These are phyloP conservation scores for Saccharomyces pastorianus DNA, from an alignment of 1,139 yeast genomes.

Conservation along the genomic window DNA sequence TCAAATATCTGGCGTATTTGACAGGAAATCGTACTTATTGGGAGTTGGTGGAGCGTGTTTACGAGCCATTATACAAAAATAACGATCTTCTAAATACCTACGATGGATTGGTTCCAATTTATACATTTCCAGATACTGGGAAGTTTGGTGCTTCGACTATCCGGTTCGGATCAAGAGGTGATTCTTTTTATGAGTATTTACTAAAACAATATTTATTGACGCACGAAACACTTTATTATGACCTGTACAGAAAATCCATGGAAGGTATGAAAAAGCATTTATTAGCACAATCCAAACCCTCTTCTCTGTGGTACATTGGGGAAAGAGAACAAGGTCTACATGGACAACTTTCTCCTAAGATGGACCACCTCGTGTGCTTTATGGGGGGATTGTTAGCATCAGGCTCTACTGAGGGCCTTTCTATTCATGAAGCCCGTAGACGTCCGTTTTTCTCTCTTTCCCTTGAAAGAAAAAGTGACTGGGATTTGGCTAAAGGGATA, in stretches of 20 bases:
- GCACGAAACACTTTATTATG: constrained; percentile 48
- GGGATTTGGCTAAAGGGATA: constrained; percentile 64
- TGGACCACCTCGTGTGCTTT: constrained; percentile 93
- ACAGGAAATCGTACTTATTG: constrained; percentile 78
- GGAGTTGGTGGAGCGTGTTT: constrained; percentile 67
- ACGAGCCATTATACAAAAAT: constrained; percentile 50
- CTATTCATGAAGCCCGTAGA: constrained; percentile 44
- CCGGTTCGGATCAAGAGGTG: constrained; percentile 85
- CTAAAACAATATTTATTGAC: constrained; percentile 84
- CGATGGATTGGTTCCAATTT: constrained; percentile 80
- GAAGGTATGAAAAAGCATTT: constrained; percentile 65
- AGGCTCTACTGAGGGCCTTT: constrained; percentile 77
- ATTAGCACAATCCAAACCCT: constrained; percentile 56
- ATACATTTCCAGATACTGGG: constrained; percentile 68
- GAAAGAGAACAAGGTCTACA: constrained; percentile 65
- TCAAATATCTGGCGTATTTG: constrained; percentile 70
- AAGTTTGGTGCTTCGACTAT: constrained; percentile 55
- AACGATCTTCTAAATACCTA: constrained; percentile 19
- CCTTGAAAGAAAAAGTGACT: constrained; percentile 44
- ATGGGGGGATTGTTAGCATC: constrained; percentile 84
- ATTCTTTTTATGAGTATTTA: constrained; percentile 84
- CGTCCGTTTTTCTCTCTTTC: constrained; percentile 24
- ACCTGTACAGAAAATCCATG: constrained; percentile 69
- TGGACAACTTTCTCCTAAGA: constrained; percentile 60
- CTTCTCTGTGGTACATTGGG: constrained; percentile 61